Base-by-base conservation (phyloP, 768 basidiomycete species). In the Boletus rufocinnamomeus region DNA sequence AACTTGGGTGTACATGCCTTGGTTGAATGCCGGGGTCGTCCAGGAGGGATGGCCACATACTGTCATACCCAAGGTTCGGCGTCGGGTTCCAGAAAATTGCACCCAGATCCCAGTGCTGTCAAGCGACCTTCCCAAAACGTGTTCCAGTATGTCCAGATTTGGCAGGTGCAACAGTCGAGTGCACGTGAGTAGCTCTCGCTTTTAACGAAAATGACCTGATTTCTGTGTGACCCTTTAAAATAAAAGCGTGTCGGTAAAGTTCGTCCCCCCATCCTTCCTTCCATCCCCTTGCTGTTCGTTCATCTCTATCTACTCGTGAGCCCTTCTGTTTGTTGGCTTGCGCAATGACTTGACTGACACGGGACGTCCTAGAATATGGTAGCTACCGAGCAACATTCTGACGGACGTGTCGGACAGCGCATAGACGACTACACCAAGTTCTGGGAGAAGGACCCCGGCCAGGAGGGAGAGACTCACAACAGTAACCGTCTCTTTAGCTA, bases 401-500 rank as follows among this genome's bases (percentile, higher is more conserved):
- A 90, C 64, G 86, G 84, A 55, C 86, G 88, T 51, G 76, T 84
- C 50, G 77, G 79, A 63, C 76, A 79, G 63, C 90, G 92, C 49
- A 88, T 93, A 47, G 85, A 84, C 71, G 86, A 85, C 74, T 98
- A 99, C 77, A 88, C 88, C 65, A 85, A 84, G 69, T 94, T 93
- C 77, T 99, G 96, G 95, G 82, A 95, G 62, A 87, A 89, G 71
- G 89, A 96, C 72, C 78, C 85, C 32, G 75, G 74, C 17, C 81
- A 87, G 66, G 95, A 98, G 75, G 75, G 71, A 50, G 77, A 80
- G 5, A 76, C 74, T 14, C 83, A 92, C 73, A 89, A 81, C 59
- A 80, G 88, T 57, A 86, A 85, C 68, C 83, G 96, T 59, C 75
- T 95, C 45, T 83, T 84, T 40, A 85, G 84, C 68, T 98, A 98